These are phyloP conservation scores for Sporisorium reilianum DNA, from an alignment of 1,284 basidiomycete species.

Conservation along the genomic window DNA sequence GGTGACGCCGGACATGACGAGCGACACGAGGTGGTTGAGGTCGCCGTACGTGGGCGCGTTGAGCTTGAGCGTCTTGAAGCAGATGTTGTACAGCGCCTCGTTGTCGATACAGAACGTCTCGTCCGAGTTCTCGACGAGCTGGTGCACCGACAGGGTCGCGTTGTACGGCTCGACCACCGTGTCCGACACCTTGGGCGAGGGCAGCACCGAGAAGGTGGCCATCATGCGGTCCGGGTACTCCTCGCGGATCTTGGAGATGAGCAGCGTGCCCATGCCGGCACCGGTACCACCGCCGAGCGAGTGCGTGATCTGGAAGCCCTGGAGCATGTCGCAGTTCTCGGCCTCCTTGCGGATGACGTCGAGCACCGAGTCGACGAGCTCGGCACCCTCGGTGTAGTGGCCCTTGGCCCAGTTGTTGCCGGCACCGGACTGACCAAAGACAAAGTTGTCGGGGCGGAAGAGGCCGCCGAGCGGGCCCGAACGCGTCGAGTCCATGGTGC, in stretches of 20 bases:
- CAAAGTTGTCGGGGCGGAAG: slow-evolving; percentile 87
- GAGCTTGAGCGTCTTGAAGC: slow-evolving; percentile 80
- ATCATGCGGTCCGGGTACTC: slow-evolving; percentile 81
- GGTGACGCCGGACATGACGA: slow-evolving; percentile 89
- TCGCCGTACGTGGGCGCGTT: slow-evolving; percentile 70
- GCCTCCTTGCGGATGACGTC: slow-evolving; percentile 71
- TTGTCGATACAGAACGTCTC: slow-evolving; percentile 92
- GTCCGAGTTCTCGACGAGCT: slow-evolving; percentile 89
- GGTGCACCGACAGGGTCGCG: slow-evolving; percentile 87
- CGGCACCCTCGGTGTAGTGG: slow-evolving; percentile 75
- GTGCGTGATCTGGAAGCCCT: slow-evolving; percentile 93
- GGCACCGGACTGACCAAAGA: slow-evolving; percentile 75
- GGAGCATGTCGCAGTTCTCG: slow-evolving; percentile 86
- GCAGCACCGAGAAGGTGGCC: slow-evolving; percentile 89
- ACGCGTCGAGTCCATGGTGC: slow-evolving; percentile 80
- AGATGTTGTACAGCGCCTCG: slow-evolving; percentile 92
- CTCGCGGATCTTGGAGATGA: slow-evolving; percentile 69
- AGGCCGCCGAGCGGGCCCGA: slow-evolving; percentile 79
- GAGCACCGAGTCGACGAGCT: slow-evolving; percentile 87
- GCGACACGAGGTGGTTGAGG: slow-evolving; percentile 77
- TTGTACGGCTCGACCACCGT: slow-evolving; percentile 97
- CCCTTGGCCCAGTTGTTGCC: slow-evolving; percentile 93
- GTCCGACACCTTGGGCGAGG: slow-evolving; percentile 93
- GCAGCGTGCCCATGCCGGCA: slow-evolving; percentile 62
- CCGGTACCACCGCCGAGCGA: slow-evolving; percentile 86